Percentiles rank a stretch among this genome's conserved stretches.
phyloP scores from a whole-genome alignment of 1,284 basidiomycete genomes.

The Marasmius oreades region DNA sequence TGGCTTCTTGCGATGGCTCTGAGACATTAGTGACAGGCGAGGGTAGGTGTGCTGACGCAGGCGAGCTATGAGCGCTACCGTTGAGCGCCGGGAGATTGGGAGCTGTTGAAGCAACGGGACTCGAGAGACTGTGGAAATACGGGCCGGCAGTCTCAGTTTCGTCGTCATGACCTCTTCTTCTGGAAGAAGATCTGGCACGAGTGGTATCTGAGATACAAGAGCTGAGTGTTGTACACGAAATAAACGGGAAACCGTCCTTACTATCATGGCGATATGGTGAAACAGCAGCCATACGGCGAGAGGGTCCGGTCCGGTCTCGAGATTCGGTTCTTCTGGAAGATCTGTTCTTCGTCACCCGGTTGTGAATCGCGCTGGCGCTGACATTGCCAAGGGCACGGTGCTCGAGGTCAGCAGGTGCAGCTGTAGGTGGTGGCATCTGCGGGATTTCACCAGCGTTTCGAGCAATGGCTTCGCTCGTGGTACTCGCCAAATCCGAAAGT shows the following conservation, averaged over 20 bases:
- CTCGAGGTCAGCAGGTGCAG: slow-evolving; percentile 36
- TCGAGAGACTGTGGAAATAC: slow-evolving; percentile 51
- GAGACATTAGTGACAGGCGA: slow-evolving; percentile 56
- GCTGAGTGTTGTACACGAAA: slow-evolving; percentile 18
- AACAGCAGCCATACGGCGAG: slow-evolving; percentile 55
- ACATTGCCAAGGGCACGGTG: slow-evolving; percentile 51
- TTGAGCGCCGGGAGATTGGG: slow-evolving; percentile 8
- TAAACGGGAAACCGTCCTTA: slow-evolving; percentile 33
- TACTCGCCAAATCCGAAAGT: slow-evolving; percentile 63
- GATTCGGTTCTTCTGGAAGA: slow-evolving; percentile 51
- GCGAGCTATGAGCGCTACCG: slow-evolving; percentile 68
- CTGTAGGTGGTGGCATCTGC: slow-evolving; percentile 27
- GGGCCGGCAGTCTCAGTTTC: slow-evolving; percentile 38
- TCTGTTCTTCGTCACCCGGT: slow-evolving; percentile 48
- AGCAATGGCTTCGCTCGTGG: slow-evolving; percentile 62
- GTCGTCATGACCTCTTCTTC: slow-evolving; percentile 69
- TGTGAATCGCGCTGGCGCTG: slow-evolving; percentile 27
- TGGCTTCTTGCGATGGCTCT: slow-evolving; percentile 41
- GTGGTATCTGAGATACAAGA: slow-evolving; percentile 40
- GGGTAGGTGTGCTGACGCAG: slow-evolving; percentile 65
- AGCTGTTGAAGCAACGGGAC: slow-evolving; percentile 36
- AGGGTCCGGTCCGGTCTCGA: slow-evolving; percentile 53
- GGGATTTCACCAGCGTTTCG: slow-evolving; percentile 29
- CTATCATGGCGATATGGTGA: slow-evolving; percentile 69
- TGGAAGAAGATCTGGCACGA: slow-evolving; percentile 69